Conservation (phyloP, 73 alveolate species). For the Tetrahymena malaccensis region DNA sequence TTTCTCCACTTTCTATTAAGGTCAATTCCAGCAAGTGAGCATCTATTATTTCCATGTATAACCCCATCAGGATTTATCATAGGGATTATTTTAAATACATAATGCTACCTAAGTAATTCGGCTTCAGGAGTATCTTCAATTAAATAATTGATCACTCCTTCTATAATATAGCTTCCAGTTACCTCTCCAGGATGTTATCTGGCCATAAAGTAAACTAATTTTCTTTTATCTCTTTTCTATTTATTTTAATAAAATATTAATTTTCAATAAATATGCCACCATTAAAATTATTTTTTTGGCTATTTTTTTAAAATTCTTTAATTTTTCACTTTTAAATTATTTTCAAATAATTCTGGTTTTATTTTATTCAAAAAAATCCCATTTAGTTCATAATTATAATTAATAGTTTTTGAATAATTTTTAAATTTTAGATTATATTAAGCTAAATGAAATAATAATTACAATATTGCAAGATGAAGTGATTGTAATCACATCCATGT, state of each 20-base stretch:
- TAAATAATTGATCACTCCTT: constrained; percentile 59
- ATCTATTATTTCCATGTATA: constrained; percentile 87
- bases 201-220: constrained; percentile 58
- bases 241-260: background rate
- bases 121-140: constrained; percentile 63
- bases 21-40: constrained; percentile 88
- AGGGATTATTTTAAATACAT: constrained; percentile 68
- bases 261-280: background rate
- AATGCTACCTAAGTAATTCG: constrained; percentile 53
- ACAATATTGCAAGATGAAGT: constrained; percentile 43
- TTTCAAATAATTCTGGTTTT: too few species aligned
- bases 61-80: constrained; percentile 98
- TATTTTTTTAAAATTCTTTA: too few species aligned
- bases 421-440: too few species aligned
- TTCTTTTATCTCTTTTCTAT: constrained; percentile 1
- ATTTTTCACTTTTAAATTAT: too few species aligned
- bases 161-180: constrained; percentile 53
- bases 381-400: too few species aligned
- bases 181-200: constrained; percentile 80
- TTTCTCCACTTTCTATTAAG: constrained; percentile 86
- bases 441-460: background rate
- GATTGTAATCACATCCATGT: constrained; percentile 66
- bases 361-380: too few species aligned
- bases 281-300: too few species aligned
- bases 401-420: too few species aligned